Conservation (phyloP, 202 grass and related monocot genomes). For the Zoysia matrella region DNA sequence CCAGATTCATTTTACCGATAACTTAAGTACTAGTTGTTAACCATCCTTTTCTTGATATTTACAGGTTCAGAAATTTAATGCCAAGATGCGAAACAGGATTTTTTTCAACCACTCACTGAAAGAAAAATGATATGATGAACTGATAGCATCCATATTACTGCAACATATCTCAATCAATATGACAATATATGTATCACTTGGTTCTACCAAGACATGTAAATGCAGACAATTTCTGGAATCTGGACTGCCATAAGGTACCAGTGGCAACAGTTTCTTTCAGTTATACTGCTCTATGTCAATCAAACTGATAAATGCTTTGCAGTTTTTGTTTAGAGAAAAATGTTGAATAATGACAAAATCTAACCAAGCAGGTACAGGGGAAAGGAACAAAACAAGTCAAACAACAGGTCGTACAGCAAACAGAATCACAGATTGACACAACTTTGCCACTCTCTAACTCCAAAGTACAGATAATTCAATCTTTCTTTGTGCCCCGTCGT, state of each 20-base stretch:
- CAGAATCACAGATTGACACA: neutral
- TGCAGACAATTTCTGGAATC: neutral
- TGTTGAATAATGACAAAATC: constrained; percentile 18
- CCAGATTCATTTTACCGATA: constrained; percentile 19
- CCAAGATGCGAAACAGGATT: constrained; percentile 1
- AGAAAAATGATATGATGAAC: neutral
- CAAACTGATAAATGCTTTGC: constrained; percentile 1
- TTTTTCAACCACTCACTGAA: constrained; percentile 21
- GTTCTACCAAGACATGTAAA: constrained; percentile 11
- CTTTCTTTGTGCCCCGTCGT: constrained; percentile 31
- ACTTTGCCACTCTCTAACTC: neutral
- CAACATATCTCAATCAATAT: constrained; percentile 37
- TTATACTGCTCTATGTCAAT: neutral
- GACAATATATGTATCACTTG: constrained; percentile 16
- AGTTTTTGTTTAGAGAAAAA: neutral
- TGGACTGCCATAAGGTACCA: neutral
- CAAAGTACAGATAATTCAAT: constrained; percentile 39
- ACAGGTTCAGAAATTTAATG: constrained; percentile 39
- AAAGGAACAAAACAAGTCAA: constrained; percentile 18
- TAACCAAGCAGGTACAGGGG: constrained; percentile 8
- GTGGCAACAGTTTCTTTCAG: constrained; percentile 5
- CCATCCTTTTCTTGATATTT: constrained; percentile 49
- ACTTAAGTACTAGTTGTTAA: constrained; percentile 36
- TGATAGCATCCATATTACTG: constrained; percentile 23
- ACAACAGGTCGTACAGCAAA: neutral